Evolutionary conservation across 23 red algal genomes (phyloP), one percentile per base, ranked within the genome.

Genomic region (Chondrus crispus): DNA sequence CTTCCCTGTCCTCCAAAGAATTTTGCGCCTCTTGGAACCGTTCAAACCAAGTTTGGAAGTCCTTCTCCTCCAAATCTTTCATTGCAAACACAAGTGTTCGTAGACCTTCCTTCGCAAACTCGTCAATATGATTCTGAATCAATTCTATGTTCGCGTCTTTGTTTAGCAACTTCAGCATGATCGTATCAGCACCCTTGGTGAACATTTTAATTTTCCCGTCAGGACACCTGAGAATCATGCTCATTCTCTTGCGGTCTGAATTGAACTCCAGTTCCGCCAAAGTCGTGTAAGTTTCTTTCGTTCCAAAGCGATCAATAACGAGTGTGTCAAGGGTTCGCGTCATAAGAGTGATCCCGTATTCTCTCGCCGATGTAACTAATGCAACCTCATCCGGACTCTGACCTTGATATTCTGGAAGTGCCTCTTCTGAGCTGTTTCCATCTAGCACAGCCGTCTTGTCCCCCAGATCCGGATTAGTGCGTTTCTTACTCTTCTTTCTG

Each of bases 311-410:
- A 66, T 81, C 63, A 41, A 90, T 68, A 45, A 72, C 69, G 19
- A 91, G 39, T 4, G 84, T 94, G 92, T 98, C 91, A 55, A 91
- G 36, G 2, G 92, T 94, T 29, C 94, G 88, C 14, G 58, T 68
- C n/a, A 96, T 40, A 18, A 98, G 85, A 10, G 82, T 80, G 43
- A 98, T 81, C n/a, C 96, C 96, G 70, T 92, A 98, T 43, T 80
- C 69, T 43, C 96, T 87, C 19, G 96, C 96, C 26, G 91, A 92
- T 4, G 88, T 92, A 12, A 98, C 96, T 4, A 98, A 60, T 6
- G 96, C 91, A 6, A 98, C 96, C 52, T 98, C 96, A 89, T 98
- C 96, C 3, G 96, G 96, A 88, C 92, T 95, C 68, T 94, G 91
- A 20, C 92, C 96, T 66, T 94, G 92, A 85, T 98, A 98, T 46